Evolutionary conservation across 176 grass and related monocot species (phyloP), one percentile per base, ranked within the genome.

Genomic region (Saccharum officinarum): DNA sequence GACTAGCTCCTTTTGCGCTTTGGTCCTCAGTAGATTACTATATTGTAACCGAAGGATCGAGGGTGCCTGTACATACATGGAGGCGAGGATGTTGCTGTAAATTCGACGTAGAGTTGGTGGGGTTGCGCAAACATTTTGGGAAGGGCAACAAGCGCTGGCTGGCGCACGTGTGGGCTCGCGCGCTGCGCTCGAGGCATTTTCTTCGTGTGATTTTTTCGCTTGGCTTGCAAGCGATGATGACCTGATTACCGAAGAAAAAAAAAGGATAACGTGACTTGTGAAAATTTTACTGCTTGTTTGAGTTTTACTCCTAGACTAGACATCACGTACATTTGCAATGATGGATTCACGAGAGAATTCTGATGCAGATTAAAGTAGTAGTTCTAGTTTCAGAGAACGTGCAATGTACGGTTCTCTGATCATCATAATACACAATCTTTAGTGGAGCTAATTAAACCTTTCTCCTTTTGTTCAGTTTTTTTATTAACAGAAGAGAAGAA

Each of bases 91-190:
- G 69, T 9, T 10, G 16, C 10, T 95, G 91, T 96, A 96, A 91
- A 87, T 87, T 85, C 47, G 49, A 69, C 13, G 71, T 89, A 95
- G 69, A 25, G 33, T 83, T 76, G 67, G 88, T 50, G 72, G 46
- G 62, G 79, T 87, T 82, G 55, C 47, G 86, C 67, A 85, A 89
- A 84, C 23, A 78, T 79, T 88, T 86, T 88, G 47, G 46, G 77
- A 84, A 61, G 57, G 50, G 52, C 42, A 44, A 44, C 42, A 44
- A 44, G 9, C n/a, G 18, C 26, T 61, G 61, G 52, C 55, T n/a
- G 10, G 49, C 60, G 33, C 61, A 42, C 45, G 52, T 8, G 57
- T 16, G 25, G 60, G n/a, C 23, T 26, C 23, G 16, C 34, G 78
- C 47, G n/a, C 10, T 63, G 31, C 28, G 71, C 79, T 63, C 60